phyloP scores from a whole-genome alignment of 495 filamentous ascomycete species.

The Neurospora tetraspora region DNA sequence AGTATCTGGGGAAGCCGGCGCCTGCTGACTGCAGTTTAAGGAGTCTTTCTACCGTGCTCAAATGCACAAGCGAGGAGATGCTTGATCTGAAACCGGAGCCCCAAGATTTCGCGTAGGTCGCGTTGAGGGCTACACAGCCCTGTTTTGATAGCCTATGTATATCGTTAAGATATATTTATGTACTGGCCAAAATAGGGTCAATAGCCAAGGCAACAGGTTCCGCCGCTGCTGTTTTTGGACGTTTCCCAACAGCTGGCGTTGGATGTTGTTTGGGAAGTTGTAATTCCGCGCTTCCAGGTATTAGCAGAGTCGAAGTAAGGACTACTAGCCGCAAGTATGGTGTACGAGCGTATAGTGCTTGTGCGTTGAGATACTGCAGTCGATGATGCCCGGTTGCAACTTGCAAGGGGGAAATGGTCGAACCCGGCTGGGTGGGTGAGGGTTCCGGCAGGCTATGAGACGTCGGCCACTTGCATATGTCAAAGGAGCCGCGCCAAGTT shows the following conservation, averaged over 20 bases:
- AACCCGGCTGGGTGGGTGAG: neutral
- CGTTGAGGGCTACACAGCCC: constrained; percentile 20
- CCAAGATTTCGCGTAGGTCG: constrained; percentile 20
- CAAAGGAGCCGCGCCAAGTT: constrained; percentile 8
- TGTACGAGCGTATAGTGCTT: neutral
- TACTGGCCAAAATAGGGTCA: constrained; percentile 16
- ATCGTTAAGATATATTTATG: constrained; percentile 20
- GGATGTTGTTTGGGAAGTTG: neutral
- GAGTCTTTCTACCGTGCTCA: constrained; percentile 23
- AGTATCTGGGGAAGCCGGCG: constrained; percentile 3
- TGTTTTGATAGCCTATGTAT: constrained; percentile 17
- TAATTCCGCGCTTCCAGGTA: constrained; percentile 1
- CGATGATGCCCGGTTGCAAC: neutral
- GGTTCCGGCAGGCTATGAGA: constrained; percentile 1
- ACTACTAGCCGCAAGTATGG: neutral
- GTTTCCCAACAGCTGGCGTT: constrained; percentile 13
- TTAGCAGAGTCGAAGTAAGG: neutral
- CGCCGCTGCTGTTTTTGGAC: constrained; percentile 30
- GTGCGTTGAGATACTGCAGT: neutral
- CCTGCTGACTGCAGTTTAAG: constrained; percentile 15
- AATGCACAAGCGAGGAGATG: constrained; percentile 22
- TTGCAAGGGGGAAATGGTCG: neutral
- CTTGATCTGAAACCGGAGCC: constrained; percentile 21
- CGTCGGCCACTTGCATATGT: neutral
- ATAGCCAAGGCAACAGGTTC: constrained; percentile 20